Evolutionary conservation across 257 asterid species (phyloP).

Genomic region (Plantago major): DNA sequence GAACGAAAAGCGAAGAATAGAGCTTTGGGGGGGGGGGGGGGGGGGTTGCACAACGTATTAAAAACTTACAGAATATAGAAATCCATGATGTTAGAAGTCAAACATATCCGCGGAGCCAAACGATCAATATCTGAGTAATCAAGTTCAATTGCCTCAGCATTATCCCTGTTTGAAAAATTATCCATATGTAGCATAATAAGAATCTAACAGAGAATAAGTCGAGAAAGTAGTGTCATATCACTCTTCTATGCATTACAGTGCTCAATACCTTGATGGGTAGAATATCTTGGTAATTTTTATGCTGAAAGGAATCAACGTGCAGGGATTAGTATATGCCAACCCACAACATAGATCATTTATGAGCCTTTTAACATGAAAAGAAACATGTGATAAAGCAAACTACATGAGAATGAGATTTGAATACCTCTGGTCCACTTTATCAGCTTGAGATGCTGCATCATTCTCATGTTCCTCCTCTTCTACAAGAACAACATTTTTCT

Average conservation of each 20-base stretch:
- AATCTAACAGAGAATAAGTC: conserved; percentile 3
- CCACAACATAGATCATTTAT: conserved; percentile 10
- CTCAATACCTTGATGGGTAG: conserved; percentile 80
- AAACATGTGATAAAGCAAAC: background rate
- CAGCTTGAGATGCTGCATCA: conserved; percentile 29
- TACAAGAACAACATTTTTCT: conserved; percentile 56
- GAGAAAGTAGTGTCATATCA: background rate
- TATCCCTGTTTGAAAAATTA: conserved; percentile 48
- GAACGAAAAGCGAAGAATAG: background rate
- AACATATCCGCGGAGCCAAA: conserved; percentile 67
- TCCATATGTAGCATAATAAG: conserved; percentile 9
- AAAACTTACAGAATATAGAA: conserved; percentile 88
- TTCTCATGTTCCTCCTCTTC: conserved; percentile 78
- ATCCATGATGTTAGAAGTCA: conserved; percentile 83
- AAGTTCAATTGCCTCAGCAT: conserved; percentile 70
- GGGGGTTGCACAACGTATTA: background rate
- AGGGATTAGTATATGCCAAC: conserved; percentile 24
- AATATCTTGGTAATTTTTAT: conserved; percentile 40
- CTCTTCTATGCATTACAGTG: conserved; percentile 1
- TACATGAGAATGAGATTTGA: background rate
- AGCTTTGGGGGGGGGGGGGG: background rate
- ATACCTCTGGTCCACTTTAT: conserved; percentile 44
- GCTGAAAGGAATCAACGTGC: conserved; percentile 38
- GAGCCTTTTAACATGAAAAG: conserved; percentile 14
- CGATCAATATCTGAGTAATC: conserved; percentile 60